Base-by-base conservation (phyloP, 1,139 yeast genomes). In the Blastobotrys apis region DNA sequence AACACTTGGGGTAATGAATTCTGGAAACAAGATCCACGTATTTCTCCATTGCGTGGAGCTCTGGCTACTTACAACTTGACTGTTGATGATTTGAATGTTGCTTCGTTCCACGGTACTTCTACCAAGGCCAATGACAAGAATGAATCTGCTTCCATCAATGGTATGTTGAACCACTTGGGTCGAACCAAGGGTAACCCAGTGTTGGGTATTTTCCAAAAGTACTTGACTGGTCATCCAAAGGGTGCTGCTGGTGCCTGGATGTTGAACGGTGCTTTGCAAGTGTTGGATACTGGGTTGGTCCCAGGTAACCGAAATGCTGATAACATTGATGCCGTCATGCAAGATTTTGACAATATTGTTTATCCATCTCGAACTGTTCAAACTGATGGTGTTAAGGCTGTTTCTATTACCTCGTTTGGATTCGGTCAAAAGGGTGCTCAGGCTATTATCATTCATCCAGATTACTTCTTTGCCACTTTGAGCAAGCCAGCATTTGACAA, bases 211-310 rank as follows among this genome's bases (percentile, higher is more conserved):
- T 90, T 92, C 95, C 99, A 92, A 72, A 92, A 92, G 72, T 92
- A 79, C 80, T 79, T 92, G 64, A 92, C 99, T 61, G 99, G 98
- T 72, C 99, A 92, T 75, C 98, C 98, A 63, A 92, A 92, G 84
- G 99, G 98, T 79, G 98, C 98, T 59, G 99, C 99, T 48, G 98
- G 97, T 77, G 97, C 99, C 52, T 92, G 98, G 98, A 92, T 94
- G 98, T 75, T 92, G 77, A 94, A 92, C 69, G 99, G 99, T 71
- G 96, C 90, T 51, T 74, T 92, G 57, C 99, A 92, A 75, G 83
- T 90, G 56, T 75, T 92, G 67, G 84, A 86, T 72, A 68, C 86
- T 61, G 98, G 98, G 70, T 65, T 90, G 61, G 95, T 92, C 59
- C 99, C 99, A 57, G 99, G 99, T 69, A 92, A 92, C 77, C 81